Evolutionary conservation across 2,329 filamentous ascomycete genomes (phyloP), one percentile per base, ranked within the genome.

Genomic region (Aureobasidium sp.): DNA sequence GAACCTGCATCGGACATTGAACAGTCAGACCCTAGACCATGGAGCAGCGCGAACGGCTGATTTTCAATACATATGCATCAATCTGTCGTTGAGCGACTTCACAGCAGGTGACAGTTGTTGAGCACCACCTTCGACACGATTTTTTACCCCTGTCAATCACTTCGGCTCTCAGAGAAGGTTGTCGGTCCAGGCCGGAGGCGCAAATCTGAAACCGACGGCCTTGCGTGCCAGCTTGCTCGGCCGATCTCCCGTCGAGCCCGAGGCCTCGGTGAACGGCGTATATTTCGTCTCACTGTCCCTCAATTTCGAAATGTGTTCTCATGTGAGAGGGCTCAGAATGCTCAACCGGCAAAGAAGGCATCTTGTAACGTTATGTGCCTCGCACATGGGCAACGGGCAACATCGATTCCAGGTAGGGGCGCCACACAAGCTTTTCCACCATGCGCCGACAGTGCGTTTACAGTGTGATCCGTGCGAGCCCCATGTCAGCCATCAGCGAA

Each of bases 91-190:
- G 44, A 27, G n/a, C 22, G 27, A 30, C 32, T 48, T 30, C 2
- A 19, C 17, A 37, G 32, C 21, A 25, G 11, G 22, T 17, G 44
- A 37, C 32, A 48, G 37, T 37, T 48, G 44, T 48, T 48, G 30
- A 37, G 44, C 42, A 34, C 16, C 24, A 29, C 41, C n/a, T 27
- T 27, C 25, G 7, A 22, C 32, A 21, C 16, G 19, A 30, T 37
- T 17, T 34, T 37, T 22, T 19, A n/a, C 45, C 45, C 45, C 45
- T 49, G 45, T 49, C 45, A 22, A 49, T 49, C 45, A 39, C 25
- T 49, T 39, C 45, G 34, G 45, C 34, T 49, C 22, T 21, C 30
- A 34, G 34, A 49, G 45, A 49, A 49, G 45, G 45, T 49, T 49
- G 11, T 37, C 42, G 29, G 42, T 16, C 42, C 21, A 37, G 45